Base-by-base conservation (phyloP, 164 flowering plant species). In the grape (Vitis vinifera) region DNA sequence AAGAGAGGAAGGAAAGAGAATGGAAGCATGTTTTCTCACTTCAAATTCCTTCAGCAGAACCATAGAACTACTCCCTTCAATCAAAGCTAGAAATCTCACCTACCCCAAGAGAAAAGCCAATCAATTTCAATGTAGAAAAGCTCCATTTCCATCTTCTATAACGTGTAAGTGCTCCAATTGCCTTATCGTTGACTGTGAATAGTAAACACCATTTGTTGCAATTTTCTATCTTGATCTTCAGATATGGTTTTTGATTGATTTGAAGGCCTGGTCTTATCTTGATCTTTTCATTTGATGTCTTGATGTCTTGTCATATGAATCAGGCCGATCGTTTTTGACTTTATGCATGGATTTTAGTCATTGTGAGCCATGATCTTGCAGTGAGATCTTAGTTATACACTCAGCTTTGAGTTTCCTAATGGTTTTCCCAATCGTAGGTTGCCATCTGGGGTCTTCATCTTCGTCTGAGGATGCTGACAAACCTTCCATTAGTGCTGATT, bases 1-100 rank as follows among this genome's bases (percentile, higher is more conserved):
- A 61, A 14, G 23, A 47, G 59, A 13, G 50, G 51, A 59, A 29
- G 62, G 62, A 37, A 65, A 62, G 49, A 14, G 12, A 37, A 84
- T 88, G 90, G 93, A 88, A 63, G 88, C 94, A 80, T 81, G 88
- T 71, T 83, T 82, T 70, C 70, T 86, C 50, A 77, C 80, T 5
- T 79, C 92, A 47, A 87, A 77, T 57, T 81, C 93, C 51, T 80
- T 87, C 74, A 56, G 78, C 55, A 77, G 79, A 47, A 68, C 77
- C 66, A 49, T 67, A 13, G 82, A 84, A 17, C 66, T 74, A 37
- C 19, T 50, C 44, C 82, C 84, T 47, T 77, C 77, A 3, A 58
- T 80, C 69, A 80, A 78, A 77, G 57, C 80, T 17, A 79, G 74
- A 71, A 9, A 30, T 1, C 16, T 71, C n/a, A 47, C 59, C 50